These are phyloP conservation scores for Chamaecyparis obtusa DNA, from an alignment of 75 land plant genomes.

Conservation along the genomic window DNA sequence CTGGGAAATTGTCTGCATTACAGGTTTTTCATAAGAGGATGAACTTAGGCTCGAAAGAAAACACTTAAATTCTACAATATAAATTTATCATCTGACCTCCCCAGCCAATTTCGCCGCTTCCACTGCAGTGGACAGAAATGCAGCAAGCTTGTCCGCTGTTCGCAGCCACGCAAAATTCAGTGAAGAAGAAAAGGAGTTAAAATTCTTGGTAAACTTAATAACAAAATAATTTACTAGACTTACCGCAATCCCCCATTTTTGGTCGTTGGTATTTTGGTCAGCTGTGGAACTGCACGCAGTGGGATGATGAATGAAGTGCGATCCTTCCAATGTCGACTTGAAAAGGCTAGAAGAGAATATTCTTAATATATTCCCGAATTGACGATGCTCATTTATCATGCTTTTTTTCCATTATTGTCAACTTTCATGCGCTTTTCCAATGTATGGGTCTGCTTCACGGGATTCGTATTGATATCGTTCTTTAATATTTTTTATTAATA, in stretches of 20 bases:
- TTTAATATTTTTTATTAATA: no score
- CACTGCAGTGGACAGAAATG: neutral
- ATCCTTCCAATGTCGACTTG: neutral
- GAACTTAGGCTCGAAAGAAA: neutral
- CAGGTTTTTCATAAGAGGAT: neutral
- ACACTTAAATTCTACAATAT: neutral
- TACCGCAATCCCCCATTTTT: neutral
- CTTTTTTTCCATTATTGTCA: no score
- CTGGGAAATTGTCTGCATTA: neutral
- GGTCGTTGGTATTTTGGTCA: neutral
- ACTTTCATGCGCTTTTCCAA: no score
- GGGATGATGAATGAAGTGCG: neutral
- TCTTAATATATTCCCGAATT: no score
- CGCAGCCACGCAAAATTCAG: neutral
- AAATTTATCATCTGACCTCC: neutral
- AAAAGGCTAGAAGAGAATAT: no score
- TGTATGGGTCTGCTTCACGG: no score
- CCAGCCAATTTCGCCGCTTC: slow-evolving; percentile 5
- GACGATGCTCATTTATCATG: no score
- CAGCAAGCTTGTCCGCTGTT: neutral
- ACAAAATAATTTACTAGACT: neutral
- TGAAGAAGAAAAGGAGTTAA: neutral
- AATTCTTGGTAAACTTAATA: no score
- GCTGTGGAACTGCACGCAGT: neutral
- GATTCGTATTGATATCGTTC: no score